phyloP scores from a whole-genome alignment of 2,329 filamentous ascomycete species.

The Sodiomyces alkalinus region DNA sequence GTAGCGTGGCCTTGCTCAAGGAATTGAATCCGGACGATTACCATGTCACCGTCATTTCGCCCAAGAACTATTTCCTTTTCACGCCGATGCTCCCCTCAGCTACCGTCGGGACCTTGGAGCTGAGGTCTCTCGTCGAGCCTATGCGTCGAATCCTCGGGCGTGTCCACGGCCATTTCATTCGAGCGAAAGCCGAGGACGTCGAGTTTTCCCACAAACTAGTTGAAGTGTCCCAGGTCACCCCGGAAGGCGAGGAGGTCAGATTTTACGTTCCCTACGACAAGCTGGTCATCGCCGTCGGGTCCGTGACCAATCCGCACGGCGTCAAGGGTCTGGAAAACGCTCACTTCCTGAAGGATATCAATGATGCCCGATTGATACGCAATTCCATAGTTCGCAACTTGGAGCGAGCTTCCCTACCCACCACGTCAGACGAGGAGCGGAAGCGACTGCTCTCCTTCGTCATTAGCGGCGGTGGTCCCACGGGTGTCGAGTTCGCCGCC shows the following conservation, averaged over 20 bases:
- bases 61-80: slow-evolving; percentile 93
- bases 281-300: slow-evolving; percentile 81
- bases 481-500: slow-evolving; percentile 93
- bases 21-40: slow-evolving; percentile 82
- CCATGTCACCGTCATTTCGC: slow-evolving; percentile 88
- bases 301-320: slow-evolving; percentile 84
- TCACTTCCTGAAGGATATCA: slow-evolving; percentile 89
- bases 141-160: slow-evolving; percentile 69
- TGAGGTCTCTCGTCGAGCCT: slow-evolving; percentile 84
- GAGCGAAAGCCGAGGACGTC: slow-evolving; percentile 73
- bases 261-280: slow-evolving; percentile 99
- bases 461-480: slow-evolving; percentile 88
- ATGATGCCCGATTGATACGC: slow-evolving; percentile 77
- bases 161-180: slow-evolving; percentile 77
- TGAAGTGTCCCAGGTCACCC: slow-evolving; percentile 63
- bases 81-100: slow-evolving; percentile 96
- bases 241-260: slow-evolving; percentile 53
- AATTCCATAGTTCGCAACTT: slow-evolving; percentile 82
- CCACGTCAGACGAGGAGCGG: slow-evolving; percentile 76
- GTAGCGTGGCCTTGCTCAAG: slow-evolving; percentile 82
- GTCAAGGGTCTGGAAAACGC: slow-evolving; percentile 91
- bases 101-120: slow-evolving; percentile 85
- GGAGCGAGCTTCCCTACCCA: slow-evolving; percentile 83
- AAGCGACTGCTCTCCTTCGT: slow-evolving; percentile 84
- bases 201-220: slow-evolving; percentile 86